Evolutionary conservation across 495 filamentous ascomycete genomes (phyloP).

Genomic region (Penicilliopsis zonata): DNA sequence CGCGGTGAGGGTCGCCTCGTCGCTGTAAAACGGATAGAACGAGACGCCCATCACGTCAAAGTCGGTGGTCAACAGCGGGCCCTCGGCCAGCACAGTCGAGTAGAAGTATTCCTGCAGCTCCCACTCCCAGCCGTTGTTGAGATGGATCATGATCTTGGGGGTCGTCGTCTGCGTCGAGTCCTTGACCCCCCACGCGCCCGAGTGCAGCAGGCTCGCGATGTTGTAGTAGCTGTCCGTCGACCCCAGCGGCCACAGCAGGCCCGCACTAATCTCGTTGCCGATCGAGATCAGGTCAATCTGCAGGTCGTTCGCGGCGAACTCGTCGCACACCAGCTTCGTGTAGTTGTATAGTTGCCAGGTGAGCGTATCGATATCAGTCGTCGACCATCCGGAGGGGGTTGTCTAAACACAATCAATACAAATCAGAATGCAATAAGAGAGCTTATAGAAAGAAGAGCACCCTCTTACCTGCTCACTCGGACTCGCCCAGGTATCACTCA

Average conservation of each 20-base stretch:
- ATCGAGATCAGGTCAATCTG: slow-evolving; percentile 52
- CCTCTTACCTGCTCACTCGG: slow-evolving; percentile 30
- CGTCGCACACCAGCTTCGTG: slow-evolving; percentile 46
- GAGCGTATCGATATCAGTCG: slow-evolving; percentile 41
- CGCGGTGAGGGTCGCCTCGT: slow-evolving; percentile 38
- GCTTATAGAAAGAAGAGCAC: too few species aligned
- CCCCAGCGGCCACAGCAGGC: slow-evolving; percentile 54
- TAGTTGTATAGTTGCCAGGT: slow-evolving; percentile 54
- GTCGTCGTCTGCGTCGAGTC: slow-evolving; percentile 41
- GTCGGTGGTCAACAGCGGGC: slow-evolving; percentile 38
- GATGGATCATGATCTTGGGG: slow-evolving; percentile 56
- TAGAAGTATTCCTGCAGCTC: slow-evolving; percentile 51
- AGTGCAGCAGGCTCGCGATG: slow-evolving; percentile 49
- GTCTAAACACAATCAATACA: slow-evolving; percentile 11
- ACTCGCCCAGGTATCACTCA: slow-evolving; percentile 54
- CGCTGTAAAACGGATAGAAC: slow-evolving; percentile 57
- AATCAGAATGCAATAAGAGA: too few species aligned
- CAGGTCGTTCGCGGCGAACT: slow-evolving; percentile 41
- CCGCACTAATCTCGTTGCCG: slow-evolving; percentile 56
- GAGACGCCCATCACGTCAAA: slow-evolving; percentile 62
- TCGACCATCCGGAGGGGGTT: slow-evolving; percentile 50
- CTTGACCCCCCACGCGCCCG: slow-evolving; percentile 49
- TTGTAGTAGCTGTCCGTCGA: slow-evolving; percentile 38
- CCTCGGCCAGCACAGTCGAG: slow-evolving; percentile 39
- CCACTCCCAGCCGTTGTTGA: slow-evolving; percentile 63